These are phyloP conservation scores for Pythium brassicae DNA, from an alignment of 352 stramenopile genomes.

Conservation along the genomic window DNA sequence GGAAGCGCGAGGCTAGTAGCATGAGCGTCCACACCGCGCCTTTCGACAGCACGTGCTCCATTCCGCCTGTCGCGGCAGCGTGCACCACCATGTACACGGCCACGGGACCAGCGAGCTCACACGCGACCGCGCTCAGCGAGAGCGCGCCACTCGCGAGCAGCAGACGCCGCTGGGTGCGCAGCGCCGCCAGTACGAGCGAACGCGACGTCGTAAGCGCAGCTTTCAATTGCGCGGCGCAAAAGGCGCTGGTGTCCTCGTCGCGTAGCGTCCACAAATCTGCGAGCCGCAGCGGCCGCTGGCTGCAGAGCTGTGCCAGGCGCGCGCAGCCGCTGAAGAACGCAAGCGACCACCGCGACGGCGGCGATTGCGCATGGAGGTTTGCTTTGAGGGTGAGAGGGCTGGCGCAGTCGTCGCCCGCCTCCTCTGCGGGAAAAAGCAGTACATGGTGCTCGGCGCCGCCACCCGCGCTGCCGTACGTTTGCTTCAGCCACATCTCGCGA, in stretches of 20 bases:
- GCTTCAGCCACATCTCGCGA: not conserved
- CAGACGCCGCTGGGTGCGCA: constrained; percentile 15
- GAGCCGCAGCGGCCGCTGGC: constrained; percentile 18
- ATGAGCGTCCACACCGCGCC: constrained; percentile 26
- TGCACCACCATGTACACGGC: constrained; percentile 27
- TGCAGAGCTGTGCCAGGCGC: constrained; percentile 20
- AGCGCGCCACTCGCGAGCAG: constrained; percentile 25
- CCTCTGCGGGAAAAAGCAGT: not conserved
- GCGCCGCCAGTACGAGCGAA: constrained; percentile 22
- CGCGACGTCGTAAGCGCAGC: constrained; percentile 9
- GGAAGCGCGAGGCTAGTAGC: constrained; percentile 24
- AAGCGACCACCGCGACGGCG: constrained; percentile 20
- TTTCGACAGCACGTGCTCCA: constrained; percentile 19
- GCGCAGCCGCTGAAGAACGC: constrained; percentile 32
- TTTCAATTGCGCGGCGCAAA: constrained; percentile 18
- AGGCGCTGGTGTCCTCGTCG: constrained; percentile 17
- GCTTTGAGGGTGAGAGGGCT: not conserved
- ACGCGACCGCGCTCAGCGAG: constrained; percentile 21
- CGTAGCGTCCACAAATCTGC: constrained; percentile 33
- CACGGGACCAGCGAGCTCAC: constrained; percentile 24
- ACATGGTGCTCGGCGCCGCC: not conserved
- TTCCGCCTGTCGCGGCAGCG: constrained; percentile 14
- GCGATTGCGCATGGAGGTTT: not conserved
- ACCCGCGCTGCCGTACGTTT: not conserved
- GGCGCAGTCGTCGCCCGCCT: not conserved